phyloP scores from a whole-genome alignment of 2,329 filamentous ascomycete species.

The Penicillium expansum region DNA sequence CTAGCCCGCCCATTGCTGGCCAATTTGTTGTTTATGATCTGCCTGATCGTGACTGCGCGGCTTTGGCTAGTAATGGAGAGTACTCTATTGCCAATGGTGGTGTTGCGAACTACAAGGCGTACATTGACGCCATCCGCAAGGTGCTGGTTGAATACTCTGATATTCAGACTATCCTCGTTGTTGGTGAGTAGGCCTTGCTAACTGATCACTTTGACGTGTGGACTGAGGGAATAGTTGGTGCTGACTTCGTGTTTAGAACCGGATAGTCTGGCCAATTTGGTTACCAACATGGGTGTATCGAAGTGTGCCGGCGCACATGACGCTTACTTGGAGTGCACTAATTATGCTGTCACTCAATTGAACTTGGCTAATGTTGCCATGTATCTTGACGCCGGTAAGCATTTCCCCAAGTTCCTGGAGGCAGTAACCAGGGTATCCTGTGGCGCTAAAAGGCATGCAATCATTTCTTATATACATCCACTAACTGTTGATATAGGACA shows the following conservation, averaged over 20 bases:
- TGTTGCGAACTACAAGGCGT: conserved; percentile 52
- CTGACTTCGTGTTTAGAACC: conserved; percentile 52
- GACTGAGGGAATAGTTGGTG: conserved; percentile 12
- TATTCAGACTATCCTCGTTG: conserved; percentile 50
- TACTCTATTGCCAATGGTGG: conserved; percentile 55
- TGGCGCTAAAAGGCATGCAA: no score
- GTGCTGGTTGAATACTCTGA: conserved; percentile 56
- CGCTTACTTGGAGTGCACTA: conserved; percentile 55
- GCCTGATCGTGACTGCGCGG: conserved; percentile 63
- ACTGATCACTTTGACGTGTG: background rate
- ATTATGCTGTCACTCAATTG: conserved; percentile 56
- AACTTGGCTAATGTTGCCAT: conserved; percentile 62
- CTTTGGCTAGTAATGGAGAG: conserved; percentile 63
- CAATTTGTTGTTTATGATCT: conserved; percentile 63
- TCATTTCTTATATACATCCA: fast-evolving
- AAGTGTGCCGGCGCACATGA: conserved; percentile 55
- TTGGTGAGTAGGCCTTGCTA: conserved; percentile 38
- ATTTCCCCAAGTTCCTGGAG: no score
- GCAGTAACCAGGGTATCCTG: no score
- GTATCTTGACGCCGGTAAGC: conserved; percentile 59
- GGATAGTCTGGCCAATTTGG: conserved; percentile 61
- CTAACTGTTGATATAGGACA: conserved; percentile 39
- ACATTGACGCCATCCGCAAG: conserved; percentile 55
- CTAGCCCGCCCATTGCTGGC: conserved; percentile 47
- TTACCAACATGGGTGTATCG: conserved; percentile 57